phyloP scores from a whole-genome alignment of 1,139 yeast species.

The Sugiyamaella neomexicana region DNA sequence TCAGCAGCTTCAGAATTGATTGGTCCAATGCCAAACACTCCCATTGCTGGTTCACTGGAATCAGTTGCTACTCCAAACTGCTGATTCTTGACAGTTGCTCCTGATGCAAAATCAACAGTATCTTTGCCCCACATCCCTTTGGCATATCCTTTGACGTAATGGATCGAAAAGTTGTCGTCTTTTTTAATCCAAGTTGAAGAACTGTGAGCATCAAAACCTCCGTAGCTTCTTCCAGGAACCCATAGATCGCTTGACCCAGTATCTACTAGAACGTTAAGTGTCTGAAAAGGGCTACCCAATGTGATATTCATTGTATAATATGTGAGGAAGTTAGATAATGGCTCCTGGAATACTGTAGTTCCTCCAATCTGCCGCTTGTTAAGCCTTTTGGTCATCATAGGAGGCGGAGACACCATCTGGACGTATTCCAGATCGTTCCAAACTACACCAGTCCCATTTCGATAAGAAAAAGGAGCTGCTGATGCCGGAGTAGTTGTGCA shows the following conservation, averaged over 20 bases:
- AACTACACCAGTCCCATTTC: slow-evolving; percentile 16
- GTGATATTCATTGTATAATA: slow-evolving; percentile 38
- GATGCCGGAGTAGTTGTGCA: background rate
- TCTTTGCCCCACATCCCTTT: slow-evolving; percentile 34
- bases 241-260: slow-evolving; percentile 74
- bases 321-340: slow-evolving; percentile 29
- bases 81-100: slow-evolving; percentile 24
- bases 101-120: slow-evolving; percentile 24
- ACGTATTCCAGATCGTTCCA: slow-evolving; percentile 23
- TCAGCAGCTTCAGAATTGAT: slow-evolving; percentile 30
- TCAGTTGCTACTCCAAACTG: slow-evolving; percentile 32
- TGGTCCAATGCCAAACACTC: slow-evolving; percentile 35
- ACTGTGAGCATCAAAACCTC: slow-evolving; percentile 26
- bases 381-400: slow-evolving; percentile 3
- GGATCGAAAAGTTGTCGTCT: slow-evolving; percentile 27
- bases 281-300: slow-evolving; percentile 34
- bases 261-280: slow-evolving; percentile 45
- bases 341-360: slow-evolving; percentile 25
- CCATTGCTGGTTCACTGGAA: slow-evolving; percentile 31
- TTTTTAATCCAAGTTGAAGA: slow-evolving; percentile 28
- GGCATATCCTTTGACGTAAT: slow-evolving; percentile 35
- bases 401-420: slow-evolving; percentile 12
- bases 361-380: slow-evolving; percentile 20
- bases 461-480: background rate
- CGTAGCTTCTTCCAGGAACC: slow-evolving; percentile 43